A percentile compares a stretch with the other conserved stretches of the same genome.
phyloP scores from a whole-genome alignment of 78 protist species.

The Dictyostelium firmibasis region DNA sequence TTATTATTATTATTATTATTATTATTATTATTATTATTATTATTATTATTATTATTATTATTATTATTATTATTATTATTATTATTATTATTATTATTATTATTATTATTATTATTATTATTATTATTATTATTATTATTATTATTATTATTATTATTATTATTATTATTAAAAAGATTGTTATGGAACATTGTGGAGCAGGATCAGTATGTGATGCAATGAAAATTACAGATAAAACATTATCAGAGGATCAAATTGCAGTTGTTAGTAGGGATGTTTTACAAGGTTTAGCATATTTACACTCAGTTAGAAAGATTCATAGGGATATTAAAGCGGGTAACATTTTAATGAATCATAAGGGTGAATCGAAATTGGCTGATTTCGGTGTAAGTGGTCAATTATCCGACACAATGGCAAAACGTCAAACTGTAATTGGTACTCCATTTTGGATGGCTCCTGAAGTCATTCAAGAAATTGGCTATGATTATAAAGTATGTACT shows the following conservation, averaged over 20 bases:
- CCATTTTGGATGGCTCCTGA: conserved; percentile 98
- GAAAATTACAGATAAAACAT: conserved; percentile 73
- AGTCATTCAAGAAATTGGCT: conserved; percentile 87
- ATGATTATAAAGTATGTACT: conserved; percentile 69
- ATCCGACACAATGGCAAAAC: conserved; percentile 66
- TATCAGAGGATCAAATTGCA: conserved; percentile 91
- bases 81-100: too few relatives aligned
- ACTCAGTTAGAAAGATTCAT: conserved; percentile 89
- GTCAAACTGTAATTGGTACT: conserved; percentile 88
- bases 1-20: too few relatives aligned
- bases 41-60: too few relatives aligned
- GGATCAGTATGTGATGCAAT: conserved; percentile 89
- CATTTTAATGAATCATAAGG: conserved; percentile 74
- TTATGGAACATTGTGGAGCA: conserved; percentile 94
- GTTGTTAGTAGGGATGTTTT: conserved; percentile 85
- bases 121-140: too few relatives aligned
- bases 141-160: too few relatives aligned
- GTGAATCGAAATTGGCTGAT: conserved; percentile 83
- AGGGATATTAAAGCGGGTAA: conserved; percentile 94
- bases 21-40: too few relatives aligned
- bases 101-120: too few relatives aligned
- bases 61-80: too few relatives aligned
- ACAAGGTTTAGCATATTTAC: conserved; percentile 81
- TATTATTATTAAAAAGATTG: too few relatives aligned
- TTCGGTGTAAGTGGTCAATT: conserved; percentile 83